Evolutionary conservation across 2,329 filamentous ascomycete species (phyloP), one percentile per base, ranked within the genome.

Genomic region (Exophiala lecanii-corni): DNA sequence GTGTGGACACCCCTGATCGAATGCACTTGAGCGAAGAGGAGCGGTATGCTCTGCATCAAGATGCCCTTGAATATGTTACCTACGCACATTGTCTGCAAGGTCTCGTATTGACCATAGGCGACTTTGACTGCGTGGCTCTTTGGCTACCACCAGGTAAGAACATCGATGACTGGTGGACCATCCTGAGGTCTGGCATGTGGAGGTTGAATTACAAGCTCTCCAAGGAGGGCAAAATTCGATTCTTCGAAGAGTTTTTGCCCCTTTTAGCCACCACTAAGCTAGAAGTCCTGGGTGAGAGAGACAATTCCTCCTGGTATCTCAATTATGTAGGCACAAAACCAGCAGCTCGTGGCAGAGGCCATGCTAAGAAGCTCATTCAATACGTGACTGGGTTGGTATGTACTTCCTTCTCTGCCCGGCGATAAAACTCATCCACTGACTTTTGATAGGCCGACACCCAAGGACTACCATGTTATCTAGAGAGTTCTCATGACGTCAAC

Each of bases 251-350:
- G 64, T 81, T 91, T 65, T 64, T 89, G 36, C 85, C 86, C 12
- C 72, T 88, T 34, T 74, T 92, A 51, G 79, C 86, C 65, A 69
- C 81, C 55, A 82, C 82, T 58, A 89, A 89, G 70, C 68, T 73
- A 48, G 72, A 78, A 49, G 73, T 85, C 49, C 75, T 92, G 63
- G 82, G 82, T 16, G 71, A 75, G 28, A 74, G 79, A 38, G 82
- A 87, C 59, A 62, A 71, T 54, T 72, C 84, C 48, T 81, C 77
- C 59, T 92, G 86, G 74, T 92, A 92, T 62, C 79, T 94, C 41
- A 84, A 89, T 36, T 92, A 91, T 64, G 72, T 94, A 49, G 87
- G 86, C 50, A 89, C 84, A 38, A 84, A 81, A 62, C 79, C 83
- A 23, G 73, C 71, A 49, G 79, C 81, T 3, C 78, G 83, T 48